Percentiles rank a stretch among this genome's conserved stretches.
These are phyloP conservation scores for Populus trichocarpa DNA, from an alignment of 441 rosid species.

Conservation along the genomic window DNA sequence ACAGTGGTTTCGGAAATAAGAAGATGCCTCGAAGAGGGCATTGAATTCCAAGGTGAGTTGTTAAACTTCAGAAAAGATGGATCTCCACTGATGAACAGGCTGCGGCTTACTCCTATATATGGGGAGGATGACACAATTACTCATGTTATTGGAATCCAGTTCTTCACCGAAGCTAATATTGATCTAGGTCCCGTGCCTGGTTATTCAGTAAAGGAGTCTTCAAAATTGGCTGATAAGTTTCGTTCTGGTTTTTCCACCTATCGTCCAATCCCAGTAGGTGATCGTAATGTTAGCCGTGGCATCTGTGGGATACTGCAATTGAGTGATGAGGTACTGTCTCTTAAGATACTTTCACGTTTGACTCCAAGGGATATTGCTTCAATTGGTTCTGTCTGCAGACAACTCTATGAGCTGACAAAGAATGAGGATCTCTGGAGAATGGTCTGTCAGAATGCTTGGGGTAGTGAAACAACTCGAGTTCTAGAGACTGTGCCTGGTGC, in stretches of 20 bases:
- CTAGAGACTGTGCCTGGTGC: constrained; percentile 88
- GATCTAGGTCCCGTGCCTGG: constrained; percentile 74
- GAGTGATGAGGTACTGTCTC: constrained; percentile 82
- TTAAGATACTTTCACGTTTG: constrained; percentile 69
- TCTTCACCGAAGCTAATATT: constrained; percentile 76
- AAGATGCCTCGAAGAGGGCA: constrained; percentile 78
- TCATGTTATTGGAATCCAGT: constrained; percentile 84
- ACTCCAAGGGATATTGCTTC: constrained; percentile 93
- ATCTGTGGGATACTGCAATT: constrained; percentile 68
- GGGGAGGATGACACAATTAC: constrained; percentile 82
- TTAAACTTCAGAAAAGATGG: constrained; percentile 92
- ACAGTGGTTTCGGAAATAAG: constrained; percentile 69
- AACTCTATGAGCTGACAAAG: constrained; percentile 64
- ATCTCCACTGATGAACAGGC: constrained; percentile 78
- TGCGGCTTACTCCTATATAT: constrained; percentile 78
- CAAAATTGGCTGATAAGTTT: constrained; percentile 37
- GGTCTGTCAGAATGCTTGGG: constrained; percentile 99
- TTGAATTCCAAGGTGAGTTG: constrained; percentile 88
- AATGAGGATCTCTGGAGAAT: constrained; percentile 92
- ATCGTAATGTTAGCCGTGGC: constrained; percentile 67
- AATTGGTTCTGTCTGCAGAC: constrained; percentile 67
- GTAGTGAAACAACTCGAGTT: constrained; percentile 76
- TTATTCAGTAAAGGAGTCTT: constrained; percentile 47
- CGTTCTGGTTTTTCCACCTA: constrained; percentile 37
- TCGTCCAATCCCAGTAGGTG: constrained; percentile 39